A percentile compares a stretch with the other conserved stretches of the same genome.
These are phyloP conservation scores for Bruguiera parviflora DNA, from an alignment of 345 rosid species.

Conservation along the genomic window DNA sequence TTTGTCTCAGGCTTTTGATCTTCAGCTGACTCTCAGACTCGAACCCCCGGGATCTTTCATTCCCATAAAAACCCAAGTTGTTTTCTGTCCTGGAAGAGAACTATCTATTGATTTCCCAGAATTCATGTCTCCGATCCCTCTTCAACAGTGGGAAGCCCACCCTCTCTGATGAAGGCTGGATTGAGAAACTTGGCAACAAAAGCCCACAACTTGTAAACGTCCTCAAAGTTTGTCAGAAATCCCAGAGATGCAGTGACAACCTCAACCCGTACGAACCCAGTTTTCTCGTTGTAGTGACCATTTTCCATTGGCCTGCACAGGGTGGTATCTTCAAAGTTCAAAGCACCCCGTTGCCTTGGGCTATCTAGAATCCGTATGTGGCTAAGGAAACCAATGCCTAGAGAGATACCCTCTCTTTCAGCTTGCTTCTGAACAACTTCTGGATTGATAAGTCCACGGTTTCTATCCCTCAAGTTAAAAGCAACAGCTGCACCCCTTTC, in stretches of 20 bases:
- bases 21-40: slow-evolving; percentile 32
- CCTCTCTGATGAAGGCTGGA: slow-evolving; percentile 62
- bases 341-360: slow-evolving; percentile 45
- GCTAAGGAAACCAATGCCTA: slow-evolving; percentile 87
- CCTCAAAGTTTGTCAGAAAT: slow-evolving; percentile 93
- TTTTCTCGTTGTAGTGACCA: slow-evolving; percentile 52
- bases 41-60: slow-evolving; percentile 4
- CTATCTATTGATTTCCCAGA: slow-evolving; percentile 5
- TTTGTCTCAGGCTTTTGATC: slow-evolving; percentile 25
- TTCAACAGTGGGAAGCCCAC: slow-evolving; percentile 66
- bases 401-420: slow-evolving; percentile 84
- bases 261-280: slow-evolving; percentile 69
- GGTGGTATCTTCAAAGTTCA: slow-evolving; percentile 51
- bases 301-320: slow-evolving; percentile 70
- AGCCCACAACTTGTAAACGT: slow-evolving; percentile 87
- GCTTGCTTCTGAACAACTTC: slow-evolving; percentile 90
- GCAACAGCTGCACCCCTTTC: slow-evolving; percentile 97
- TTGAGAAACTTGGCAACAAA: slow-evolving; percentile 90
- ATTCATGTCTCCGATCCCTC: slow-evolving; percentile 61
- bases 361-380: slow-evolving; percentile 70
- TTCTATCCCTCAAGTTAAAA: slow-evolving; percentile 73
- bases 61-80: slow-evolving; percentile 2
- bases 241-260: slow-evolving; percentile 96
- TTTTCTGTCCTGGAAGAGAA: slow-evolving; percentile 14
- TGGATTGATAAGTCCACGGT: slow-evolving; percentile 72